phyloP scores from a whole-genome alignment of 2,329 filamentous ascomycete species.

The Paraphaeosphaeria minitans region DNA sequence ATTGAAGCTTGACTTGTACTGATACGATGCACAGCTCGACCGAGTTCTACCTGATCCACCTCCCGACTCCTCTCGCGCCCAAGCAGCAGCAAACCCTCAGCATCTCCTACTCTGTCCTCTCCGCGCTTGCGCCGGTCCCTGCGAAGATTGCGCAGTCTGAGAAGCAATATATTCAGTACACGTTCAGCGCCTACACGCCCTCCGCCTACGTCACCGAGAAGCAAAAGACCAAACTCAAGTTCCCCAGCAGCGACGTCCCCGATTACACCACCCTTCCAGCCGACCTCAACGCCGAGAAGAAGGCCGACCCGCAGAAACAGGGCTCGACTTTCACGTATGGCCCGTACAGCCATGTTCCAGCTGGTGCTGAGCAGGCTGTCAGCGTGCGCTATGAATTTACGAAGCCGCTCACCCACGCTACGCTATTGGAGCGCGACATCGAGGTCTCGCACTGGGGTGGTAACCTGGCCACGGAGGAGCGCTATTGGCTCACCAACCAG shows the following conservation, averaged over 20 bases:
- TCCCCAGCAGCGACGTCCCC: conserved; percentile 75
- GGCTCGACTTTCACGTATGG: conserved; percentile 89
- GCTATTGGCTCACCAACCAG: conserved; percentile 85
- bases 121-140: conserved; percentile 79
- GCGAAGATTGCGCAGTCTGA: conserved; percentile 82
- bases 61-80: conserved; percentile 76
- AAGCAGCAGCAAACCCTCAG: conserved; percentile 82
- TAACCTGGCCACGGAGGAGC: conserved; percentile 92
- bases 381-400: conserved; percentile 93
- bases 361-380: conserved; percentile 73
- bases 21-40: conserved; percentile 51
- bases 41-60: conserved; percentile 81
- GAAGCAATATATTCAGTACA: conserved; percentile 83
- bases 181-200: conserved; percentile 82
- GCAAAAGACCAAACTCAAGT: conserved; percentile 97
- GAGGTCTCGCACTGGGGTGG: conserved; percentile 99
- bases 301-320: conserved; percentile 76
- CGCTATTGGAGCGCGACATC: conserved; percentile 82
- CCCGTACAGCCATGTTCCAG: conserved; percentile 81
- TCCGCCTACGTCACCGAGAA: conserved; percentile 85
- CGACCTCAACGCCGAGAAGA: conserved; percentile 62
- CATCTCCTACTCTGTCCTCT: conserved; percentile 82
- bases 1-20: conserved; percentile 8
- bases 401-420: conserved; percentile 82
- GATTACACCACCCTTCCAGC: conserved; percentile 79